phyloP scores from a whole-genome alignment of 148 eudicot species.

The Hydrangea macrophylla region DNA sequence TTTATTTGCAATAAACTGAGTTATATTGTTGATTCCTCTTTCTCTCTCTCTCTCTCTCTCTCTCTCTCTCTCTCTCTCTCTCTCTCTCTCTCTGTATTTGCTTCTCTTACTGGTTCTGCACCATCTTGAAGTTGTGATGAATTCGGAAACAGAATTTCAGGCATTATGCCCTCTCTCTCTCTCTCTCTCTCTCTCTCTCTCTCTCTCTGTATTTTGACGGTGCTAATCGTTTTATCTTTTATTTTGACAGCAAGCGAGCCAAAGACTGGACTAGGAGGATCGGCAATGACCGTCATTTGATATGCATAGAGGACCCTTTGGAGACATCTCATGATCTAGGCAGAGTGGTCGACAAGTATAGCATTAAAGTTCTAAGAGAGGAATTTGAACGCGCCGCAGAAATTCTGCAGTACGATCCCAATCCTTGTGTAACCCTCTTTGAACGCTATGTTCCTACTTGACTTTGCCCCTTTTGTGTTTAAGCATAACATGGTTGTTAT shows the following conservation, averaged over 20 bases:
- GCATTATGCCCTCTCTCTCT: too few relatives aligned
- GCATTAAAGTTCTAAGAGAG: conserved; percentile 84
- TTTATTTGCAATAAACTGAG: too few relatives aligned
- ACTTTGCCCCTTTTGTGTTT: conserved; percentile 2
- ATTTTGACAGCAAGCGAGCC: conserved; percentile 53
- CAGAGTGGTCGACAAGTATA: conserved; percentile 79
- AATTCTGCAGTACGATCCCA: conserved; percentile 71
- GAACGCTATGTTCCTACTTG: conserved; percentile 57
- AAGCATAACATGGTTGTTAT: background rate
- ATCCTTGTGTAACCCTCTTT: conserved; percentile 73
- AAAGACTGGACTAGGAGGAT: conserved; percentile 99
- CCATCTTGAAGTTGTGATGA: too few relatives aligned
- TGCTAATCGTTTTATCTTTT: background rate
- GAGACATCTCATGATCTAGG: conserved; percentile 90
- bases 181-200: too few relatives aligned
- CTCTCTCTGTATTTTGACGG: too few relatives aligned
- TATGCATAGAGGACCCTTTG: conserved; percentile 98
- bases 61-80: too few relatives aligned
- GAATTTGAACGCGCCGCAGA: conserved; percentile 98
- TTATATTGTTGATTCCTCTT: too few relatives aligned
- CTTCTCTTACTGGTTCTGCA: too few relatives aligned
- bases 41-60: too few relatives aligned
- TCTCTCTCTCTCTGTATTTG: too few relatives aligned
- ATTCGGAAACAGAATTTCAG: too few relatives aligned
- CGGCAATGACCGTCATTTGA: conserved; percentile 90